Evolutionary conservation across 2,329 filamentous ascomycete species (phyloP).

Genomic region (Sporothrix schenckii): DNA sequence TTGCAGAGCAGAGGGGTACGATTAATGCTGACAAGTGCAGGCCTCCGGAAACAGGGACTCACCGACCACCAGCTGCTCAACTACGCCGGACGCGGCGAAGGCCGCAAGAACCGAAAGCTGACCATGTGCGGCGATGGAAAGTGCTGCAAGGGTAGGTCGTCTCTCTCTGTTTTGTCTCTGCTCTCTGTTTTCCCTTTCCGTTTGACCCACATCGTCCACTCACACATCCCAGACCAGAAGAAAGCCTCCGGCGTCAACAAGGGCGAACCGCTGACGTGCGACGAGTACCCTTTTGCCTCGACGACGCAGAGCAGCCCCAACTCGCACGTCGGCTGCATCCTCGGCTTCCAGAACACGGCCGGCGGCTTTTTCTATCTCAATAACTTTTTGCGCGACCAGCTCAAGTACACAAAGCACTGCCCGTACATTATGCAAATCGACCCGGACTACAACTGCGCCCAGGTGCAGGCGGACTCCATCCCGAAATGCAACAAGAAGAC

Average conservation of each 20-base stretch:
- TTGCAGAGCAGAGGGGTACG: not conserved
- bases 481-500: not conserved
- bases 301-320: constrained; percentile 9
- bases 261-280: constrained; percentile 7
- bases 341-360: constrained; percentile 20
- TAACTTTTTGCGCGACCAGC: not conserved
- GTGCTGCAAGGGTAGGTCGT: not conserved
- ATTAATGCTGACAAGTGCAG: not conserved
- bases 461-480: not conserved
- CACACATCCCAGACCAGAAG: not conserved
- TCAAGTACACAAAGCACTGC: not conserved
- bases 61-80: not conserved
- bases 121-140: not conserved
- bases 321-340: constrained; percentile 19
- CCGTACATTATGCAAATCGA: constrained; percentile 16
- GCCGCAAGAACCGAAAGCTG: not conserved
- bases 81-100: not conserved
- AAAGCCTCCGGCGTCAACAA: not conserved
- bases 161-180: no score
- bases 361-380: constrained; percentile 18
- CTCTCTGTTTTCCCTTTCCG: no score
- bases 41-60: not conserved
- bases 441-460: not conserved
- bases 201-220: no score
- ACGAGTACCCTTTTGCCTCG: constrained; percentile 23